Conservation (phyloP, 495 filamentous ascomycete species). For the Xylaria grammica region DNA sequence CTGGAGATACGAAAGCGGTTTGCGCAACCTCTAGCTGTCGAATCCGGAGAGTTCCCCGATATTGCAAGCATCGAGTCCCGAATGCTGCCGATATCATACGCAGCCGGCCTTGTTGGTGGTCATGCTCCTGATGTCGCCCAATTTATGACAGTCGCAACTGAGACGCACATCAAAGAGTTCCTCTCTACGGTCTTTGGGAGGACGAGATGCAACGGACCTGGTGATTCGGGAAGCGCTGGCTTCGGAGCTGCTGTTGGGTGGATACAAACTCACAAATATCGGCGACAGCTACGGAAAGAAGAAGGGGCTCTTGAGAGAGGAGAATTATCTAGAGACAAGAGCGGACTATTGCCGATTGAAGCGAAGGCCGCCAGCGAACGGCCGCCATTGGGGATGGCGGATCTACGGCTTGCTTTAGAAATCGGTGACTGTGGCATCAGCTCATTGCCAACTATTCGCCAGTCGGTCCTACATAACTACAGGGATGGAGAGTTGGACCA, state of each 20-base stretch:
- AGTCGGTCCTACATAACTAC: constrained; percentile 72
- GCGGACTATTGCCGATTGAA: constrained; percentile 77
- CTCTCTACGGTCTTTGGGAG: constrained; percentile 78
- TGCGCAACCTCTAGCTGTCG: constrained; percentile 80
- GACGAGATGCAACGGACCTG: constrained; percentile 78
- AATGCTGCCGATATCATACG: constrained; percentile 94
- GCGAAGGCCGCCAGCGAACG: constrained; percentile 70
- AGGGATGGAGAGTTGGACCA: constrained; percentile 77
- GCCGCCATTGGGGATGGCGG: constrained; percentile 73
- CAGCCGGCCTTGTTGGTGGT: constrained; percentile 80
- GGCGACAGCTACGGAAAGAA: constrained; percentile 71
- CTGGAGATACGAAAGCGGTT: constrained; percentile 93
- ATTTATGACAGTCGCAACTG: constrained; percentile 87
- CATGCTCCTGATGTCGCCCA: constrained; percentile 74
- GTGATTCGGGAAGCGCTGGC: constrained; percentile 57
- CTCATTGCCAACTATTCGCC: constrained; percentile 75
- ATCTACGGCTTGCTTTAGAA: constrained; percentile 76
- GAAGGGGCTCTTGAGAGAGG: constrained; percentile 70
- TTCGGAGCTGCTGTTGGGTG: constrained; percentile 68
- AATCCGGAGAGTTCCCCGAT: constrained; percentile 94
- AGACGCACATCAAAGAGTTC: constrained; percentile 90
- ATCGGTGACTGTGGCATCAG: constrained; percentile 75
- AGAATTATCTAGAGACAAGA: constrained; percentile 69
- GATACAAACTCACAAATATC: constrained; percentile 81
- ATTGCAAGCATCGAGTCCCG: constrained; percentile 75